Base-by-base conservation (phyloP, 345 rosid genomes). In the Pseudoturritis turrita region DNA sequence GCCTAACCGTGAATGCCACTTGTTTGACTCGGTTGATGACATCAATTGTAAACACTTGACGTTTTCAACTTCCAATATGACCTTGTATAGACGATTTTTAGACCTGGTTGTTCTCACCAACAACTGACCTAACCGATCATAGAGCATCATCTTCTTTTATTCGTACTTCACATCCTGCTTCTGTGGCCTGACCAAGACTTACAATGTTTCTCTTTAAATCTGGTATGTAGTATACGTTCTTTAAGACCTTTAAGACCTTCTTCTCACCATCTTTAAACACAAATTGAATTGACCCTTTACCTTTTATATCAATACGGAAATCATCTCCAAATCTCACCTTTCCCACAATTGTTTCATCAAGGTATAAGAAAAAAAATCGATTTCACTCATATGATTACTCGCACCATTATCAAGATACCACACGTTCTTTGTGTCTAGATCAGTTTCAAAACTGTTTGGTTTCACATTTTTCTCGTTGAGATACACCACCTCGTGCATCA, bases 291-390 rank as follows among this genome's bases (percentile, higher is more conserved):
- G 56, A 51, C 0, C 17, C 10, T 6, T 51, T 25, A 0, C 18
- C 11, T 6, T 23, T 25, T 5, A 51, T 51, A 5, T 51, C 35
- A 1, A 51, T 14, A 0, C 35, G 18, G 0, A 35, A 51, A 3
- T 51, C 35, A 14, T 51, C 56, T 12, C 56, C 56, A 13, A 51
- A 51, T 2, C 11, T 7, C 0, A 51, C 56, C 0, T 51, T 25
- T 6, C 18, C 18, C 0, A 2, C 0, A 0, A 13, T 0, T 0
- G 4, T 25, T 0, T 13, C n/a, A 7, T 13, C 10, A 4, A 49
- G 12, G 0, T 49, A 3, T 0, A 4, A 4, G n/a, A 0, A 49
- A 49, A 0, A 4, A 50, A 0, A 0, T 1, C 5, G 10, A 13
- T 23, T 23, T 0, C 10, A 6, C 17, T 2, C 55, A 12, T 50